Base-by-base conservation (phyloP, 2,329 filamentous ascomycete genomes). In the Pseudopyrenochaeta lycopersici region DNA sequence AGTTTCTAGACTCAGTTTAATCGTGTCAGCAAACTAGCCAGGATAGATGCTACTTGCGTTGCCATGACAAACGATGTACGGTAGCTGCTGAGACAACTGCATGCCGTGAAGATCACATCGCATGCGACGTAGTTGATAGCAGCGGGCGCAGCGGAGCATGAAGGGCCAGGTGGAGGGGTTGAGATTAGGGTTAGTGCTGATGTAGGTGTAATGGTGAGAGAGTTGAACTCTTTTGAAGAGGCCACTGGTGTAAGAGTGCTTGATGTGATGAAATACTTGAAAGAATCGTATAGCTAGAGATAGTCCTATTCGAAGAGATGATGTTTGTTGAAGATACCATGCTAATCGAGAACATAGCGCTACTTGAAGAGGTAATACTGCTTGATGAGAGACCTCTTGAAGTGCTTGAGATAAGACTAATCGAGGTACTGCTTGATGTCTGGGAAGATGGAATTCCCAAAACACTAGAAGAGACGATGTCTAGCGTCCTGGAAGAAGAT, bases 71-170 rank as follows among this genome's bases (percentile, higher is more conserved):
- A 21, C 18, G 11, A 14, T 21, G 29, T 45, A 1, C 44, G 2
- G 46, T 59, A 17, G 56, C 56, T 5, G 11, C 52, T 49, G 30
- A 59, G 40, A 49, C 53, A 59, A 35, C 46, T 44, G 32, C 56
- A 59, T 23, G 56, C 56, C 23, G 46, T 18, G 18, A 40, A 43
- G 36, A 59, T 21, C 10, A 42, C 38, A 23, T 54, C 49, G 30
- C 52, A 56, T 14, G 20, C 46, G 36, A 49, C 54, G 1, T 42
- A 50, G 41, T 50, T 49, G 7, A 59, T 29, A 18, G 49, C 56
- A 2, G 49, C 32, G n/a, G 52, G 56, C 15, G 56, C 53, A 4
- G 56, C 49, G 7, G 55, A 50, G 31, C 52, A 59, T 11, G 52
- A 56, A 1, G 49, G 49, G 10, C 39, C 49, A 1, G 49, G 56